These are phyloP conservation scores for Dinochytrium kinnereticum DNA, from an alignment of 371 early-diverging fungal species.

Conservation along the genomic window DNA sequence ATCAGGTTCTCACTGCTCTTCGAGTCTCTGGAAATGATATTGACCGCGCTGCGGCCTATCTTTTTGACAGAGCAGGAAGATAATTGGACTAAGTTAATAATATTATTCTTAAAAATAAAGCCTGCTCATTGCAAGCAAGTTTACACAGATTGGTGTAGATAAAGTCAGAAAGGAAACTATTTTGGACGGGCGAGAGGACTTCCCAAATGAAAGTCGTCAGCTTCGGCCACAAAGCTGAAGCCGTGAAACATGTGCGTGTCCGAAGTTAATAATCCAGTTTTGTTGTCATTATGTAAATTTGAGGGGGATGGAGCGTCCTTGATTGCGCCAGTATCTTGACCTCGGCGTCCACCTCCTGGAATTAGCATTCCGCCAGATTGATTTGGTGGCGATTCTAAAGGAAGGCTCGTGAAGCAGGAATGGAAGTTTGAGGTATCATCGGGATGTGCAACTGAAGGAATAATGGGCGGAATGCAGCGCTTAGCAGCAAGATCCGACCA, in stretches of 20 bases:
- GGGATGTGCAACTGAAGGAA: constrained; percentile 50
- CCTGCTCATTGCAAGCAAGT: background rate
- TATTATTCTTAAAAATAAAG: background rate
- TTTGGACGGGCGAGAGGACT: background rate
- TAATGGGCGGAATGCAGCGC: constrained; percentile 70
- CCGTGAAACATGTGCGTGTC: constrained; percentile 34
- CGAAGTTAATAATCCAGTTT: background rate
- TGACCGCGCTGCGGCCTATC: constrained; percentile 34
- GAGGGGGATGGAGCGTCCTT: background rate
- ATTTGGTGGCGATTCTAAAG: constrained; percentile 21
- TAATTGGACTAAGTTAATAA: background rate
- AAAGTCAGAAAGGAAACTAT: background rate
- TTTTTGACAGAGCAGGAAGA: constrained; percentile 14
- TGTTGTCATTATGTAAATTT: background rate
- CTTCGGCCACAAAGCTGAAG: constrained; percentile 49
- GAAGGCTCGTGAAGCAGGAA: constrained; percentile 60
- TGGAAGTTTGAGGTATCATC: constrained; percentile 74
- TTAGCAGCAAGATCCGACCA: constrained; percentile 67
- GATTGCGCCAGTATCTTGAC: background rate
- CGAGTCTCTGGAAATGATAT: constrained; percentile 32
- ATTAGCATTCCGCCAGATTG: background rate
- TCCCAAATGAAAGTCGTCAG: background rate
- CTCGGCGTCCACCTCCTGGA: background rate
- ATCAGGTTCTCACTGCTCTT: constrained; percentile 54
- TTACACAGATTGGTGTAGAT: background rate